Evolutionary conservation across 768 basidiomycete genomes (phyloP), one percentile per base, ranked within the genome.

Genomic region (Leccinum sublutescens): DNA sequence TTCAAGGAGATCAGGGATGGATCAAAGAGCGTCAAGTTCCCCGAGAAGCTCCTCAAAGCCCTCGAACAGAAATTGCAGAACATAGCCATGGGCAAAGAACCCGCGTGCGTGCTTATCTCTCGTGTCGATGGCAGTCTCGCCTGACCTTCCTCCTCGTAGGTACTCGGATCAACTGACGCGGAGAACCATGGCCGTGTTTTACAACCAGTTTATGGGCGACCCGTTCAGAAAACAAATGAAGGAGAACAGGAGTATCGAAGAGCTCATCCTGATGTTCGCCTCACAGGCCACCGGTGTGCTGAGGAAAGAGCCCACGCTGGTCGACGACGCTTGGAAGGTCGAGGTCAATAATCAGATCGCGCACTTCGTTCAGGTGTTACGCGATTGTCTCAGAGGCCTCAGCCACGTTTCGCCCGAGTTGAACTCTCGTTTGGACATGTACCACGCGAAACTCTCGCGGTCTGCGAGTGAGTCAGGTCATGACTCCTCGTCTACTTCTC

Each of bases 181-280:
- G 31, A 82, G 93, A 57, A 93, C 92, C 1, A 89, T 96, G 81
- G 95, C 88, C 57, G 88, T 90, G 34, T 98, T 98, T 74, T 98
- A 95, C 71, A 89, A 88, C 12, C 91, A 93, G 61, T 93, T 91
- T 73, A 86, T 88, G 73, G 86, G 91, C 58, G 89, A 93, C 27
- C 81, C 80, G 40, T 96, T 97, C 78, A 23, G 89, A 58, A 82
- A 85, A 36, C 91, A 95, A 66, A 89, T 98, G 85, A 93, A 93
- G 74, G 95, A 98, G 72, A 95, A 93, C 72, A 84, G 97, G 50
- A 97, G 96, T 77, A 92, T 98, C 40, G 97, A 99, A 76, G 95
- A 98, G 63, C 87, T 99, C 56, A 96, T 99, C 59, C 80, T 99
- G 54, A 91, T 91, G 82, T 98, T 98, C 68, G 95, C 95, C 11